phyloP scores from a whole-genome alignment of 148 eudicot genomes.

The Polygonum maritimum region DNA sequence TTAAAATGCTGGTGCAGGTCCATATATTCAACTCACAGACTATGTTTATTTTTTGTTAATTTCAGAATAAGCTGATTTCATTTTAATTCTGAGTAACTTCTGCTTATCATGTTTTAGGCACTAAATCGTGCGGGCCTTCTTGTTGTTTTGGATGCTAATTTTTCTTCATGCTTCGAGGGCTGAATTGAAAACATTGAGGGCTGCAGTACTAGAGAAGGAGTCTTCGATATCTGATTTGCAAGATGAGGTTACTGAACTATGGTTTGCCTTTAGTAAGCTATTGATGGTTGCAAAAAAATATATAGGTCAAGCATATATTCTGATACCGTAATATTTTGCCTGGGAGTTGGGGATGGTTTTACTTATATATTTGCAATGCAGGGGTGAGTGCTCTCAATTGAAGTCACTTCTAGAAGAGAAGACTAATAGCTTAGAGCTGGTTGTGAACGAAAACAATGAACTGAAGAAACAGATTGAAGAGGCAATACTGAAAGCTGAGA shows the following conservation, averaged over 20 bases:
- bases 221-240: no score
- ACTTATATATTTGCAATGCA: no score
- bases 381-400: constrained; percentile 65
- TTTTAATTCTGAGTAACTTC: constrained; percentile 2
- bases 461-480: constrained; percentile 62
- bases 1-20: constrained; percentile 92
- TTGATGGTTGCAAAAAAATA: no score
- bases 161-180: no score
- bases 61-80: constrained; percentile 6
- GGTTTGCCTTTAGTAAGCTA: no score
- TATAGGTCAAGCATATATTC: no score
- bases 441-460: constrained; percentile 58
- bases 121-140: constrained; percentile 75
- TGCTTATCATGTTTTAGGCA: constrained; percentile 43
- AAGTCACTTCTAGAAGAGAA: constrained; percentile 56
- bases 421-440: constrained; percentile 57
- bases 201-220: no score
- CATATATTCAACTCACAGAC: not conserved
- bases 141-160: constrained; percentile 92
- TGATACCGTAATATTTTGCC: no score
- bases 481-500: constrained; percentile 43
- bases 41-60: not conserved
- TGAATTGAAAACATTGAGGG: no score
- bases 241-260: no score
- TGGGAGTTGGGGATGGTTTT: no score